phyloP scores from a whole-genome alignment of 352 stramenopile species.

The Phytophthora sp. region DNA sequence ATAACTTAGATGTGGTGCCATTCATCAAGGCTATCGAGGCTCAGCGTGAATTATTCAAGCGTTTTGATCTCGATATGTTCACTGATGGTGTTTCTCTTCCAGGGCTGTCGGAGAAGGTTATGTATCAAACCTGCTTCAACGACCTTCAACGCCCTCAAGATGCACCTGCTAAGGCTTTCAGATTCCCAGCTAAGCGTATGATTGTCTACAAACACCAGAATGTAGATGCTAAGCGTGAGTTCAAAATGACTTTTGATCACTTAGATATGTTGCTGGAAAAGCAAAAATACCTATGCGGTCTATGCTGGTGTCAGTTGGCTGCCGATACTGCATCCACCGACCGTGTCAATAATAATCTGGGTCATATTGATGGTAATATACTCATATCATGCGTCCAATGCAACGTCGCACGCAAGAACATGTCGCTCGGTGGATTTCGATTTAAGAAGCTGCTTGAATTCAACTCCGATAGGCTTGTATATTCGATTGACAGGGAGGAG shows the following conservation, averaged over 20 bases:
- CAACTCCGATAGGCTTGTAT: neutral
- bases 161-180: neutral
- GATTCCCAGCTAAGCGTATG: neutral
- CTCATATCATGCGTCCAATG: neutral
- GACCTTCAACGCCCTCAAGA: too few species aligned
- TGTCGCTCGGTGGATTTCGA: neutral
- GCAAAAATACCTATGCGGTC: neutral
- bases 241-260: neutral
- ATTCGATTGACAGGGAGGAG: neutral
- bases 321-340: neutral
- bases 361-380: neutral
- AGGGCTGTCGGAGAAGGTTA: neutral
- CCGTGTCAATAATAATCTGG: neutral
- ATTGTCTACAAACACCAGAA: neutral
- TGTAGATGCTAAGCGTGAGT: neutral
- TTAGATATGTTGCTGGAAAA: neutral
- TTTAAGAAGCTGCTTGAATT: neutral
- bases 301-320: neutral
- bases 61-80: neutral
- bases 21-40: too few species aligned
- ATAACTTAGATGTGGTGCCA: too few species aligned
- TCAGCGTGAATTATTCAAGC: too few species aligned
- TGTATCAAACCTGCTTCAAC: too few species aligned
- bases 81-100: neutral
- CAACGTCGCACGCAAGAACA: too few species aligned